Evolutionary conservation across 2,329 filamentous ascomycete genomes (phyloP), one percentile per base, ranked within the genome.

Genomic region (Cladosporium sp.): DNA sequence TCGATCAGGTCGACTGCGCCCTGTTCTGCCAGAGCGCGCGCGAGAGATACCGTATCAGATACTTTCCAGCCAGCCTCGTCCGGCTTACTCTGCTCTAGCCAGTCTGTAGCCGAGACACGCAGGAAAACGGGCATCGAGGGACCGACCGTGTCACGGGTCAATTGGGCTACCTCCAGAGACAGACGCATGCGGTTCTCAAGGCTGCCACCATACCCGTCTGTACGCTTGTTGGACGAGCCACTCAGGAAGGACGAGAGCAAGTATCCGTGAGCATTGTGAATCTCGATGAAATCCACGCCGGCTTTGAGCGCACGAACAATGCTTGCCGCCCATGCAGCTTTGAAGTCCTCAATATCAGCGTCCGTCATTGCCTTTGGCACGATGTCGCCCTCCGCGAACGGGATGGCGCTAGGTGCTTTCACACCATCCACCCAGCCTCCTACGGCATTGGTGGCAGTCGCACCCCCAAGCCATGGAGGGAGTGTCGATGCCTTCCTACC

Each of bases 1-100:
- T 96, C 91, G 27, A 96, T 76, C 13, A 95, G 73, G 66, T 96
- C 91, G 37, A 96, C 79, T 27, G 90, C 91, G 9, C n/a, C n/a
- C n/a, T n/a, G n/a, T n/a, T n/a, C n/a, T n/a, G n/a, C n/a, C n/a
- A n/a, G n/a, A n/a, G 85, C 72, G 64, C 74, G 65, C 0, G 87
- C 84, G 1, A 93, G 77, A 42, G 73, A 73, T 19, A 82, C 74
- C 0, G 82, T 83, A 47, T 92, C 78, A 12, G 82, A 77, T n/a
- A n/a, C n/a, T n/a, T n/a, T n/a, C n/a, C n/a, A n/a, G n/a, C n/a
- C n/a, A n/a, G n/a, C n/a, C n/a, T n/a, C n/a, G n/a, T 2, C 81
- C 57, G 0, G 78, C 85, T 29, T 4, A 7, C 15, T 29, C 22
- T 43, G 17, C 39, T 42, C 38, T 8, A 50, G 30, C 47, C 47